Percentiles rank a stretch among this genome's conserved stretches.
Conservation (phyloP, 192 early-diverging fungal species). For the Linnemannia schmuckeri region DNA sequence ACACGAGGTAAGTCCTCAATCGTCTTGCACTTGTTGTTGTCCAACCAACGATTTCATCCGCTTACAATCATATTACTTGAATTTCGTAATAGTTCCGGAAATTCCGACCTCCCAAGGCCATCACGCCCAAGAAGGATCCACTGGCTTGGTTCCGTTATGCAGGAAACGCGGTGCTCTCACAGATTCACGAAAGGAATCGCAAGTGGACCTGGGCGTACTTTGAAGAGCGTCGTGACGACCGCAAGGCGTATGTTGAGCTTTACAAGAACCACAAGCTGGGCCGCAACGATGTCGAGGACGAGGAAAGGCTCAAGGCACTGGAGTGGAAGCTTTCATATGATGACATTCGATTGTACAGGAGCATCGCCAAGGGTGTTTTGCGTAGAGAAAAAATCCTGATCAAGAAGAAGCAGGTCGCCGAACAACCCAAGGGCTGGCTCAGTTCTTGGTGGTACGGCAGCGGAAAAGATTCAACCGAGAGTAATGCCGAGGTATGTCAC, state of each 20-base stretch:
- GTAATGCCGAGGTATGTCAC: slow-evolving; percentile 7
- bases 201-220: slow-evolving; percentile 90
- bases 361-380: slow-evolving; percentile 78
- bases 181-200: slow-evolving; percentile 89
- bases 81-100: slow-evolving; percentile 75
- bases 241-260: slow-evolving; percentile 80
- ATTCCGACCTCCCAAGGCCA: slow-evolving; percentile 84
- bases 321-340: slow-evolving; percentile 87
- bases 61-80: background rate
- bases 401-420: slow-evolving; percentile 53
- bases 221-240: slow-evolving; percentile 84
- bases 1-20: slow-evolving; percentile 65
- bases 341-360: slow-evolving; percentile 91
- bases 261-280: slow-evolving; percentile 75
- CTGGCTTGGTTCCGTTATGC: slow-evolving; percentile 86
- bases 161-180: slow-evolving; percentile 80
- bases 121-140: slow-evolving; percentile 88
- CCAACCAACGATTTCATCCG: background rate
- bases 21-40: background rate
- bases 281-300: slow-evolving; percentile 62
- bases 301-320: slow-evolving; percentile 69
- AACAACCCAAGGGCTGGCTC: slow-evolving; percentile 65
- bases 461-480: background rate
- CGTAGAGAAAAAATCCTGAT: slow-evolving; percentile 80
- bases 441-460: slow-evolving; percentile 61